Conservation (phyloP, 1,284 basidiomycete genomes). For the Vanrija pseudolonga region DNA sequence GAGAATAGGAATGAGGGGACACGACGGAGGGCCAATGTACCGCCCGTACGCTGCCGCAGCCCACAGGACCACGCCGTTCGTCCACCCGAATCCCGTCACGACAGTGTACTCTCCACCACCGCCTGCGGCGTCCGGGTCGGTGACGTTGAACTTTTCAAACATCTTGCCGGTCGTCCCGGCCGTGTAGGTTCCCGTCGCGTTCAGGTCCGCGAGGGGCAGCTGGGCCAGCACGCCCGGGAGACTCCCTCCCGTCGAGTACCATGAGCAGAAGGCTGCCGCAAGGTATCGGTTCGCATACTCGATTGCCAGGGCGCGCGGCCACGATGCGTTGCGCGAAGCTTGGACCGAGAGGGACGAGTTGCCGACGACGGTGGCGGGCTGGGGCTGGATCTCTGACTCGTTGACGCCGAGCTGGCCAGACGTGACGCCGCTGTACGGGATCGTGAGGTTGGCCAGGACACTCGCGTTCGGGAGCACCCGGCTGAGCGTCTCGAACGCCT, state of each 20-base stretch:
- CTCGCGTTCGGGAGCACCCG: constrained; percentile 30
- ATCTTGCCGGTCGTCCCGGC: constrained; percentile 57
- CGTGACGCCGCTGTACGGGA: constrained; percentile 55
- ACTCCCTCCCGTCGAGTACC: constrained; percentile 72
- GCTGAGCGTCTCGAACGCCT: constrained; percentile 61
- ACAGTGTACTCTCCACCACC: constrained; percentile 63
- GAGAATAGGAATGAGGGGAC: constrained; percentile 57
- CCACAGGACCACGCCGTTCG: constrained; percentile 76
- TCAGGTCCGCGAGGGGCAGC: constrained; percentile 67
- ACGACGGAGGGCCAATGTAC: constrained; percentile 61
- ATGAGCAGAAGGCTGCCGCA: constrained; percentile 77
- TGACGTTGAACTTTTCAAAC: constrained; percentile 70
- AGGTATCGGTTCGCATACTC: constrained; percentile 65
- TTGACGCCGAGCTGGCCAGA: constrained; percentile 67
- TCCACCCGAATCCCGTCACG: constrained; percentile 64
- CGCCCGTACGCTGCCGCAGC: constrained; percentile 66
- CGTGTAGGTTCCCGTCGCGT: constrained; percentile 59
- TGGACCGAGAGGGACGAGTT: constrained; percentile 53
- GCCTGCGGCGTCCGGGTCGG: constrained; percentile 77
- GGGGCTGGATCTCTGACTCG: constrained; percentile 64
- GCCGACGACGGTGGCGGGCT: constrained; percentile 55
- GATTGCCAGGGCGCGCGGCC: constrained; percentile 57
- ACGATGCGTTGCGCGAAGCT: constrained; percentile 21
- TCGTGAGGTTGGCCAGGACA: constrained; percentile 7
- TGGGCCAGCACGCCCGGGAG: constrained; percentile 65